Evolutionary conservation across 306 rosid genomes (phyloP).

Genomic region (Sicyos edulis): DNA sequence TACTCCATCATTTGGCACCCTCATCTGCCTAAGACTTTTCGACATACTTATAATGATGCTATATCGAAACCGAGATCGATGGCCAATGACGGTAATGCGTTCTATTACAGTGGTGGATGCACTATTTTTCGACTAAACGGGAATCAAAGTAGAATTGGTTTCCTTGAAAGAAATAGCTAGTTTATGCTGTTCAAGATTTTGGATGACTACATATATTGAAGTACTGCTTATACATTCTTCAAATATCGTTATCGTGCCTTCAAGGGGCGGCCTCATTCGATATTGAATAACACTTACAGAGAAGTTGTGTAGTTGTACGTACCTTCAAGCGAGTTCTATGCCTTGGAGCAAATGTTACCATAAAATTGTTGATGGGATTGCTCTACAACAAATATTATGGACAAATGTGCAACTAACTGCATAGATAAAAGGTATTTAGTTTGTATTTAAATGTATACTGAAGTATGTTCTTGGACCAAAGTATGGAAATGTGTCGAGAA

Average conservation of each 20-base stretch:
- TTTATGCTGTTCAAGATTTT: neutral
- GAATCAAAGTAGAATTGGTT: conserved; percentile 49
- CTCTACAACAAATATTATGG: no score
- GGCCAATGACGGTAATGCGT: conserved; percentile 35
- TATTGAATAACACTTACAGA: neutral
- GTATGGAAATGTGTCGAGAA: no score
- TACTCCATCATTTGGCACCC: conserved; percentile 65
- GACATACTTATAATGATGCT: conserved; percentile 59
- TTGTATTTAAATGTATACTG: no score
- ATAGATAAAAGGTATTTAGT: no score
- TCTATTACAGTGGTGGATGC: conserved; percentile 66
- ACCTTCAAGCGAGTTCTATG: neutral
- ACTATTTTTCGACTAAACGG: conserved; percentile 4
- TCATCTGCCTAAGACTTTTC: conserved; percentile 80
- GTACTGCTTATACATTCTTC: neutral
- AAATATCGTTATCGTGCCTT: neutral
- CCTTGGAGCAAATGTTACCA: neutral
- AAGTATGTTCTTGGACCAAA: no score
- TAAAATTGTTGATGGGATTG: no score
- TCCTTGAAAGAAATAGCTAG: neutral
- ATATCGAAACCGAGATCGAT: conserved; percentile 36
- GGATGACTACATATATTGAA: neutral
- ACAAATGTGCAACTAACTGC: no score
- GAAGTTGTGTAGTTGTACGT: neutral
- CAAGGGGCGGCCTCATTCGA: neutral